These are phyloP conservation scores for Cadophora gregata DNA, from an alignment of 2,329 filamentous ascomycete genomes.

Conservation along the genomic window DNA sequence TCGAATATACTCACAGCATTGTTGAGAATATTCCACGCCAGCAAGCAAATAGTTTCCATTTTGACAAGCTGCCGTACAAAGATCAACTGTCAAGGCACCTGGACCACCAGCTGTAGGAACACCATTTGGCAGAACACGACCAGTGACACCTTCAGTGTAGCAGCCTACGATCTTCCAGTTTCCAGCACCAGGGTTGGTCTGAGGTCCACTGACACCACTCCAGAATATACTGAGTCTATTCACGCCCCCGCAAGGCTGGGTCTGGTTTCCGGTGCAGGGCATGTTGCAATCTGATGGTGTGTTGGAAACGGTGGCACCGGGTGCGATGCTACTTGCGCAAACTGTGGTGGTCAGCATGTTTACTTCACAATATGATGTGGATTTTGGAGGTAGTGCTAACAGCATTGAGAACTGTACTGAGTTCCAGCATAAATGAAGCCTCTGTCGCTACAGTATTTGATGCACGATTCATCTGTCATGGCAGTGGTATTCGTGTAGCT, in stretches of 20 bases:
- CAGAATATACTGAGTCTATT: constrained; percentile 37
- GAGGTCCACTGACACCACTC: constrained; percentile 35
- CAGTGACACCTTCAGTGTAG: constrained; percentile 35
- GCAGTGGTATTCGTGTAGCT: constrained; percentile 27
- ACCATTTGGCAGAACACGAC: constrained; percentile 29
- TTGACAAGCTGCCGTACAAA: constrained; percentile 35
- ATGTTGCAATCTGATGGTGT: constrained; percentile 37
- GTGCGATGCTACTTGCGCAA: constrained; percentile 34
- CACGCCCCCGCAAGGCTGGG: constrained; percentile 40
- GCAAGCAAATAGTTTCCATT: constrained; percentile 46
- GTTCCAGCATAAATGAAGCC: constrained; percentile 38
- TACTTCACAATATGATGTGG: neutral
- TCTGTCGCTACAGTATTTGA: constrained; percentile 33
- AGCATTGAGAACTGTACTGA: constrained; percentile 40
- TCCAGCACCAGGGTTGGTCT: constrained; percentile 33
- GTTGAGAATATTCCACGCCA: constrained; percentile 54
- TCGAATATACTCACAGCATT: constrained; percentile 47
- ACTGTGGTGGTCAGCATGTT: constrained; percentile 22
- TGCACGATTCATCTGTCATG: constrained; percentile 38
- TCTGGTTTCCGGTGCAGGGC: constrained; percentile 39
- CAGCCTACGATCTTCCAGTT: constrained; percentile 33
- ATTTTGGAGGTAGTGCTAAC: constrained; percentile 24
- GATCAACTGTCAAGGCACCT: constrained; percentile 32
- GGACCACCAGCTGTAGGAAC: constrained; percentile 31
- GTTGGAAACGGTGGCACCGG: constrained; percentile 22